These are phyloP conservation scores for Sporothrix schenckii DNA, from an alignment of 2,329 filamentous ascomycete genomes.

Conservation along the genomic window DNA sequence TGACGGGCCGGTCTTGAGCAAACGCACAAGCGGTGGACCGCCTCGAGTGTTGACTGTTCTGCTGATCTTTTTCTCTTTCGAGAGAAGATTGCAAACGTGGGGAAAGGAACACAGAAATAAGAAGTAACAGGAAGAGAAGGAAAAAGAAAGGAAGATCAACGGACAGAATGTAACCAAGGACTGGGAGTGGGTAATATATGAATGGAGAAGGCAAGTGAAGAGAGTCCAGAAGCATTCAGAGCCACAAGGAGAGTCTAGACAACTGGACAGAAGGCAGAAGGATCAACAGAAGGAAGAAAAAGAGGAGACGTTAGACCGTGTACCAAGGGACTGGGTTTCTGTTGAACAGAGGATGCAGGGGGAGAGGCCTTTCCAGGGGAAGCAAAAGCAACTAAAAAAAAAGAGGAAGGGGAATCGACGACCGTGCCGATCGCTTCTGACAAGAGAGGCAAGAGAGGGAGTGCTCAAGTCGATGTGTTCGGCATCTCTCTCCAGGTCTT, in stretches of 20 bases:
- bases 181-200: conserved; percentile 12
- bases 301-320: conserved; percentile 5
- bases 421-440: neutral
- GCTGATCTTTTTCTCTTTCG: conserved; percentile 31
- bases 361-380: neutral
- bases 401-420: neutral
- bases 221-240: neutral
- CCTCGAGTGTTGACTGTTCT: conserved; percentile 12
- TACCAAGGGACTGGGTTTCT: conserved; percentile 1
- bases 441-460: conserved; percentile 4
- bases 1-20: neutral
- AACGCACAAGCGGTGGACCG: conserved; percentile 1
- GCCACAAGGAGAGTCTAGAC: neutral
- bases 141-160: neutral
- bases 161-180: neutral
- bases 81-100: conserved; percentile 18
- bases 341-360: neutral
- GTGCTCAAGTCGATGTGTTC: too few relatives aligned
- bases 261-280: conserved; percentile 6
- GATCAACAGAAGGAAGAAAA: conserved; percentile 9
- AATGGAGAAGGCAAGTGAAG: conserved; percentile 2
- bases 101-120: neutral
- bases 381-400: neutral
- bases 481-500: neutral
- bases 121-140: neutral